phyloP scores from a whole-genome alignment of 225 moss, liverwort and hornwort genomes.

The Thuidium tamariscinum region DNA sequence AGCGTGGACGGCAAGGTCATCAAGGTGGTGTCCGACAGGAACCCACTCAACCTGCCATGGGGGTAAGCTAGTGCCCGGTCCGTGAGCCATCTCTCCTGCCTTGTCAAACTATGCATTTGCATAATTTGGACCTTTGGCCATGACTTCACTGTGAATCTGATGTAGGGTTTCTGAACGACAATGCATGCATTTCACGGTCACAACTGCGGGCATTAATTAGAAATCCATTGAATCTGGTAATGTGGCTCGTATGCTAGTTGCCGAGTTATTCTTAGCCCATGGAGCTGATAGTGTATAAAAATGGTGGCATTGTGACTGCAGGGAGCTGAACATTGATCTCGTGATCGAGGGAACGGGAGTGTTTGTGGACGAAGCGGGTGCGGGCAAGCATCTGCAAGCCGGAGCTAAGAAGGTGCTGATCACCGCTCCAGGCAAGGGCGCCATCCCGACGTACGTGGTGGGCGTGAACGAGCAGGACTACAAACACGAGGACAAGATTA shows the following conservation, averaged over 20 bases:
- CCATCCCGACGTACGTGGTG: conserved; percentile 82
- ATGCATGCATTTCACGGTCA: not conserved
- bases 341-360: conserved; percentile 95
- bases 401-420: conserved; percentile 96
- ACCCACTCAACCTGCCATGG: conserved; percentile 79
- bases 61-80: conserved; percentile 10
- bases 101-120: too few species aligned
- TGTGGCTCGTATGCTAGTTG: not conserved
- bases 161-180: not conserved
- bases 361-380: conserved; percentile 82
- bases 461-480: conserved; percentile 89
- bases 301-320: not conserved
- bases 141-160: not conserved
- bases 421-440: conserved; percentile 90
- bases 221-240: not conserved
- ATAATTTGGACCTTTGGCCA: not conserved
- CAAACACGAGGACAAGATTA: conserved; percentile 41
- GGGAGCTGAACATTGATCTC: conserved; percentile 55
- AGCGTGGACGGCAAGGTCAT: conserved; percentile 83
- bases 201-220: not conserved
- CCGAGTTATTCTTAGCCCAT: not conserved
- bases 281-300: not conserved
- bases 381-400: conserved; percentile 76
- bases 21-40: conserved; percentile 90
- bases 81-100: not conserved